phyloP scores from a whole-genome alignment of 2,329 filamentous ascomycete genomes.

The Alternaria dauci region DNA sequence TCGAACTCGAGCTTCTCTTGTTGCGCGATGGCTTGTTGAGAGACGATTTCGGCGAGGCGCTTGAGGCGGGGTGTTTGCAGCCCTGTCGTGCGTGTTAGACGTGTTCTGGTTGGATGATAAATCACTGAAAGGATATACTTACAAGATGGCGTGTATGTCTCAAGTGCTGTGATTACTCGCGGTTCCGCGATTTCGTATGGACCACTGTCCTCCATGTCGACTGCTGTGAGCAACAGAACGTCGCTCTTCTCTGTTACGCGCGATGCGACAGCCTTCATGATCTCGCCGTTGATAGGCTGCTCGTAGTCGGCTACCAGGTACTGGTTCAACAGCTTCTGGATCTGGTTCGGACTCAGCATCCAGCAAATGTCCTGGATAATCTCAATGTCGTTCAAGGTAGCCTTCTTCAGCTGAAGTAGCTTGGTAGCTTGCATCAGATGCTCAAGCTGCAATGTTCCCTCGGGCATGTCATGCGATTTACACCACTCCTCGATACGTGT shows the following conservation, averaged over 20 bases:
- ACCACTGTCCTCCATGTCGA: constrained; percentile 99
- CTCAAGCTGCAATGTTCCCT: constrained; percentile 95
- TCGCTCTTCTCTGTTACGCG: constrained; percentile 98
- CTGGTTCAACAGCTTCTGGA: constrained; percentile 98
- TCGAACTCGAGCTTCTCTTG: constrained; percentile 80
- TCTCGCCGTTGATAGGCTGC: constrained; percentile 98
- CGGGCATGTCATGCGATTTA: constrained; percentile 99
- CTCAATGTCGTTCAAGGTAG: constrained; percentile 97
- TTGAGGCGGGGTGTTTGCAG: constrained; percentile 95
- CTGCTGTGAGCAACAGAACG: constrained; percentile 88
- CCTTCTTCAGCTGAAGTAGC: constrained; percentile 97
- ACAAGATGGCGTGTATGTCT: constrained; percentile 99
- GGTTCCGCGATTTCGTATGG: constrained; percentile 99
- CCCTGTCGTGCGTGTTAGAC: constrained; percentile 65
- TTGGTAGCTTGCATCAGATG: constrained; percentile 99
- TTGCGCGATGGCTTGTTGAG: constrained; percentile 93
- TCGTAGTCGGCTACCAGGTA: constrained; percentile 99
- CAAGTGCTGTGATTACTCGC: constrained; percentile 90
- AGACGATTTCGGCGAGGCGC: constrained; percentile 97
- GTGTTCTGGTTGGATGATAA: background rate
- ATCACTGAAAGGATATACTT: constrained; percentile 54
- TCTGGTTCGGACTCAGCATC: constrained; percentile 99
- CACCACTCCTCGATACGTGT: constrained; percentile 99
- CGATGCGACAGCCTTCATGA: constrained; percentile 99
- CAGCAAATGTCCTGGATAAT: constrained; percentile 99